A percentile compares a stretch with the other conserved stretches of the same genome.
Evolutionary conservation across 176 grass and related monocot species (phyloP).

Genomic region (Triticum timopheevii): DNA sequence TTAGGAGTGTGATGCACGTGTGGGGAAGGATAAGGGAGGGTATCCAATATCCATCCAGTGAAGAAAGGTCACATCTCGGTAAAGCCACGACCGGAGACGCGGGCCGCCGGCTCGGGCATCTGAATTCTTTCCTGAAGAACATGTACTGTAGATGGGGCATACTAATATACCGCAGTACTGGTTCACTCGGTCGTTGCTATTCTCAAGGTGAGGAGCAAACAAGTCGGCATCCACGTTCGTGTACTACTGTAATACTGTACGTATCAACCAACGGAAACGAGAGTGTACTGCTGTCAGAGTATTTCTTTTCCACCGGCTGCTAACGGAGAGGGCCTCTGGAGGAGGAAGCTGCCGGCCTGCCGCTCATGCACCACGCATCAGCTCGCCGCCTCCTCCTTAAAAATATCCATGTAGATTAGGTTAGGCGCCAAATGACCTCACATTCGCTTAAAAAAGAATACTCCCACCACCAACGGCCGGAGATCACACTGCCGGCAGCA

Average conservation of each 20-base stretch:
- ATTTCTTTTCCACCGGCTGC: background rate
- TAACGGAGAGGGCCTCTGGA: background rate
- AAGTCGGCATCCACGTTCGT: too few relatives aligned
- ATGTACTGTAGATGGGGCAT: too few relatives aligned
- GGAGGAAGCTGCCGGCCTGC: background rate
- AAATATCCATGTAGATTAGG: too few relatives aligned
- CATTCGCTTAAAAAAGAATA: too few relatives aligned
- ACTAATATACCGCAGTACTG: too few relatives aligned
- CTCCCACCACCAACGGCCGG: background rate
- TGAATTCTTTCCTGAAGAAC: too few relatives aligned
- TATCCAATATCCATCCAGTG: background rate
- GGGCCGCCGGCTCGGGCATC: background rate
- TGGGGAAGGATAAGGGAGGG: background rate
- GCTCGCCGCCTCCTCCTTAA: background rate
- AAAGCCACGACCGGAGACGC: background rate
- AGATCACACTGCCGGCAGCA: background rate
- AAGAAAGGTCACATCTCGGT: background rate
- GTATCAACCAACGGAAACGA: background rate
- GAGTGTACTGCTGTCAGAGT: background rate
- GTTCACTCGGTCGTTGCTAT: too few relatives aligned
- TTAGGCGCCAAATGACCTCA: too few relatives aligned
- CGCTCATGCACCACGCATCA: background rate
- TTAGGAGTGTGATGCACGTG: background rate
- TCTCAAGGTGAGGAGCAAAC: too few relatives aligned
- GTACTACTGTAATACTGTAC: too few relatives aligned